Conservation (phyloP, 805 yeast genomes). For the Lachancea thermotolerans region DNA sequence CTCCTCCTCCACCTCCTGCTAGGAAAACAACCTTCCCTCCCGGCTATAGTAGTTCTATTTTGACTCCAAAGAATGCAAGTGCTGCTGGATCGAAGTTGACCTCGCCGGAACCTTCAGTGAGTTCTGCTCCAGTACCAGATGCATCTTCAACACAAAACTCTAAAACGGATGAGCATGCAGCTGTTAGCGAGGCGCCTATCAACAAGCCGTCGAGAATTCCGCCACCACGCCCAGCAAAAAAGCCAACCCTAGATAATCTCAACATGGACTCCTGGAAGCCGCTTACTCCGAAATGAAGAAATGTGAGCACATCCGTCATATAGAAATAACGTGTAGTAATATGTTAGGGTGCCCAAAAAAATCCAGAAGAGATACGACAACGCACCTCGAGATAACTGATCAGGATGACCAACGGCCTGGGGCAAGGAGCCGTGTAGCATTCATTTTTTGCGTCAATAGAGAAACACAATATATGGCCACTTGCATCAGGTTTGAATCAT, state of each 20-base stretch:
- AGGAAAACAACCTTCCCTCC: constrained; percentile 33
- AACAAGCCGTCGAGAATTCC: constrained; percentile 13
- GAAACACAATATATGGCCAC: neutral
- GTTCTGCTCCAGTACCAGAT: neutral
- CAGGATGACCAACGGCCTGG: too few species aligned
- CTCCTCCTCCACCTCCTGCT: constrained; percentile 30
- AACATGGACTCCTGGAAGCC: constrained; percentile 48
- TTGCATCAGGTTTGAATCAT: neutral
- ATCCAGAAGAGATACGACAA: too few species aligned
- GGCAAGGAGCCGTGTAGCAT: too few species aligned
- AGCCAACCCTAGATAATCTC: constrained; percentile 20
- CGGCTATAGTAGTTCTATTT: constrained; percentile 30
- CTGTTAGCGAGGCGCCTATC: neutral
- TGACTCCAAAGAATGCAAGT: constrained; percentile 31
- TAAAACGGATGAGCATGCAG: too few species aligned
- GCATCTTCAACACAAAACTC: too few species aligned
- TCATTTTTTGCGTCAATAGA: too few species aligned
- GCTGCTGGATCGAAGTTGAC: constrained; percentile 14
- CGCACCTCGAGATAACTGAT: too few species aligned
- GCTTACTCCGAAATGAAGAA: constrained; percentile 38
- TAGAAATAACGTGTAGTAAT: neutral
- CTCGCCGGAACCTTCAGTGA: constrained; percentile 8
- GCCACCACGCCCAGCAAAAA: constrained; percentile 26
- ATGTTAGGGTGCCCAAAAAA: too few species aligned
- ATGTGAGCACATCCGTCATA: neutral